Percentiles rank a stretch among this genome's conserved stretches.
phyloP scores from a whole-genome alignment of 495 filamentous ascomycete genomes.

The Hamigera avellanea region DNA sequence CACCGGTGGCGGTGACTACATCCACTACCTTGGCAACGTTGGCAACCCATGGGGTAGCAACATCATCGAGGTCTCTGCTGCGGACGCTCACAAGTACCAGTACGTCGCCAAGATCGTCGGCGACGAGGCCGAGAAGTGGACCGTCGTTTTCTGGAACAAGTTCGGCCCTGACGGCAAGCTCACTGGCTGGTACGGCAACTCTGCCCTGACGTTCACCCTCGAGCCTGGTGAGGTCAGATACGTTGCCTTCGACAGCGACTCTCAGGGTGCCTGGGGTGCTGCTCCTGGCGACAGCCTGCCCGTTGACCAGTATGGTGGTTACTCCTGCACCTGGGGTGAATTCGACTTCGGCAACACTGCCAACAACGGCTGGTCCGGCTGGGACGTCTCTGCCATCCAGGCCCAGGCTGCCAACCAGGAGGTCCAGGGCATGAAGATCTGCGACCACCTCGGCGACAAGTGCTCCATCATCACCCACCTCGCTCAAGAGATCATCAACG shows the following conservation, averaged over 20 bases:
- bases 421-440: constrained; percentile 33
- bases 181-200: constrained; percentile 28
- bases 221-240: constrained; percentile 27
- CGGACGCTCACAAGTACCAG: constrained; percentile 25
- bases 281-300: constrained; percentile 20
- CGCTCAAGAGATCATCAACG: constrained; percentile 15
- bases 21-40: constrained; percentile 22
- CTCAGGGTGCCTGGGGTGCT: constrained; percentile 28
- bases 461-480: constrained; percentile 26
- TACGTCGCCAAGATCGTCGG: constrained; percentile 37
- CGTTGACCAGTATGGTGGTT: constrained; percentile 19
- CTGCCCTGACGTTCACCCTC: constrained; percentile 30
- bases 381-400: constrained; percentile 43
- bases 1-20: constrained; percentile 10
- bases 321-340: constrained; percentile 33
- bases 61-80: constrained; percentile 30
- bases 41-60: constrained; percentile 42
- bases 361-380: constrained; percentile 31
- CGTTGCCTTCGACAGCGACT: constrained; percentile 36
- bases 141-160: constrained; percentile 44
- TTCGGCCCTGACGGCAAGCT: constrained; percentile 25
- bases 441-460: constrained; percentile 13
- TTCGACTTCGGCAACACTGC: constrained; percentile 25
- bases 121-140: constrained; percentile 22
- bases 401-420: constrained; percentile 18